These are phyloP conservation scores for Alternaria triticimaculans DNA, from an alignment of 2,329 filamentous ascomycete species.

Conservation along the genomic window DNA sequence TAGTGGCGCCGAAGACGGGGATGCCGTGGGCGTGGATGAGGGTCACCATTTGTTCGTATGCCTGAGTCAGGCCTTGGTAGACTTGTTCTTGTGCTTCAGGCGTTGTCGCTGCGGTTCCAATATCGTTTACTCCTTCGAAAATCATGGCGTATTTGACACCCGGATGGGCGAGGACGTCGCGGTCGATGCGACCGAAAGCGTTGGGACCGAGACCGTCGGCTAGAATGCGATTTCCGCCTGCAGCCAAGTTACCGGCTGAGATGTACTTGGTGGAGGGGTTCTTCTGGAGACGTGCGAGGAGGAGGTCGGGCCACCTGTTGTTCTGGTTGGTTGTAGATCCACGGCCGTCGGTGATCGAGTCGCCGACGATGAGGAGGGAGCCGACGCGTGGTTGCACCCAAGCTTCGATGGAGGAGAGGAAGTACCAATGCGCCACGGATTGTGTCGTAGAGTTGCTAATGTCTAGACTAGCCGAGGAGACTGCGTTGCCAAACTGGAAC, in stretches of 20 bases:
- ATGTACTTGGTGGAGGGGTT: constrained; percentile 55
- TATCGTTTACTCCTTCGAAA: constrained; percentile 71
- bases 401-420: constrained; percentile 65
- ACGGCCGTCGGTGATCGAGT: constrained; percentile 71
- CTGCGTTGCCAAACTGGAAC: constrained; percentile 65
- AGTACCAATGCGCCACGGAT: constrained; percentile 60
- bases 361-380: constrained; percentile 63
- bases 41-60: constrained; percentile 64
- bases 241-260: constrained; percentile 68
- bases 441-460: constrained; percentile 47
- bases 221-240: constrained; percentile 71
- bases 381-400: constrained; percentile 54
- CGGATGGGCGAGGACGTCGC: constrained; percentile 67
- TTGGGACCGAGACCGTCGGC: constrained; percentile 68
- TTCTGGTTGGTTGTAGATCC: constrained; percentile 66
- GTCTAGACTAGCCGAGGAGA: constrained; percentile 57
- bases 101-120: constrained; percentile 60
- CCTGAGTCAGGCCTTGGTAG: constrained; percentile 61
- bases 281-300: constrained; percentile 56
- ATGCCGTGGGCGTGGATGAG: constrained; percentile 63
- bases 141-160: constrained; percentile 68
- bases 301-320: constrained; percentile 55
- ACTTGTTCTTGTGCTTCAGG: constrained; percentile 54
- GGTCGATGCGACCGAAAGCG: constrained; percentile 65
- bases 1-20: constrained; percentile 67